These are phyloP conservation scores for Rhizoclosmatium globosum DNA, from an alignment of 192 early-diverging fungal species.

Conservation along the genomic window DNA sequence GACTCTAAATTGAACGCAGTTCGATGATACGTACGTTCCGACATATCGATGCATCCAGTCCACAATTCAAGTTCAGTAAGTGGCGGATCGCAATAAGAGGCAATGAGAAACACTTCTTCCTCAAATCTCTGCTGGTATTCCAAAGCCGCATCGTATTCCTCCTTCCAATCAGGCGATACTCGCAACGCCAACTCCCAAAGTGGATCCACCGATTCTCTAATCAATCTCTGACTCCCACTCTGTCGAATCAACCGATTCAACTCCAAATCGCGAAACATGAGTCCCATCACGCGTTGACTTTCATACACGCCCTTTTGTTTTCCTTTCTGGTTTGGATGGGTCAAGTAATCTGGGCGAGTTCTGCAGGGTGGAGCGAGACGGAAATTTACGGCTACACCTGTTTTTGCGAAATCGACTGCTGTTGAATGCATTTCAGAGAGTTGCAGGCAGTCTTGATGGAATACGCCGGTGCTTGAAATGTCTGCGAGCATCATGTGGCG, in stretches of 20 bases:
- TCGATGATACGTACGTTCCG: constrained; percentile 4
- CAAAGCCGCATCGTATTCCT: not conserved
- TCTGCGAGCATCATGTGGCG: constrained; percentile 33
- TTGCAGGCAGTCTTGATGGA: constrained; percentile 22
- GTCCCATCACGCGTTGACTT: constrained; percentile 8
- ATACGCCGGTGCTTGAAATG: constrained; percentile 13
- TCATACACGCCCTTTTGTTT: no score
- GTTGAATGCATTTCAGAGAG: constrained; percentile 57
- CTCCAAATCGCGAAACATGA: constrained; percentile 11
- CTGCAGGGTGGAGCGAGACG: constrained; percentile 46
- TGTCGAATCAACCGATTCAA: not conserved
- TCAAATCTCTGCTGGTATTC: not conserved
- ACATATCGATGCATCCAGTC: constrained; percentile 29
- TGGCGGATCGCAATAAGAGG: constrained; percentile 6
- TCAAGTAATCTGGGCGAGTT: constrained; percentile 76
- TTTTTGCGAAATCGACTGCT: constrained; percentile 78
- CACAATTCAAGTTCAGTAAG: constrained; percentile 14
- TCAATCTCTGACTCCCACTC: not conserved
- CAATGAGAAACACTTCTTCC: not conserved
- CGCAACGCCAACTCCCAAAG: not conserved
- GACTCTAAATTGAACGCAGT: constrained; percentile 17
- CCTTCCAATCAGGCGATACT: not conserved
- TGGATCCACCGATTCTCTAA: not conserved
- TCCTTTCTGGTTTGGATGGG: constrained; percentile 35
- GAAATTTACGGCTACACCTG: constrained; percentile 58